Evolutionary conservation across 768 basidiomycete genomes (phyloP), one percentile per base, ranked within the genome.

Genomic region (Candolleomyces aberdarensis): DNA sequence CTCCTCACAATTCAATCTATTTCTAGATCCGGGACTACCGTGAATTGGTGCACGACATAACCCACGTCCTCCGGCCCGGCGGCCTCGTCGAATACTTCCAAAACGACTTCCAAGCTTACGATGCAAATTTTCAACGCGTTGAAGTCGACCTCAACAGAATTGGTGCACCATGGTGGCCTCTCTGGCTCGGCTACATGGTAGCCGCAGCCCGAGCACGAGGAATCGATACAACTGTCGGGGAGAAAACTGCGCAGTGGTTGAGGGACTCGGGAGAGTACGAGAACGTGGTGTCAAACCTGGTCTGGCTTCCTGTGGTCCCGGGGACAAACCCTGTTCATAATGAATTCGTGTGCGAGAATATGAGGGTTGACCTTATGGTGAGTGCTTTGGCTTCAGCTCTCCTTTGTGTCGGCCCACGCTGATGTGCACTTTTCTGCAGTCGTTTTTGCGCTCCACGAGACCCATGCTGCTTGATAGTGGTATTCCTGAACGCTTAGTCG

Each of bases 11-110:
- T 22, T 48, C 11, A 17, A 39, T 31, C 49, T 3, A 3, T 7
- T 19, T 55, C 41, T 68, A 91, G 90, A 86, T 93, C 62, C 84
- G 80, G 65, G 85, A 92, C 69, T 93, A 86, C 63, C 73, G 75
- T 3, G 74, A 69, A 17, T 73, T 92, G 62, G 80, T 92, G 56
- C 78, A 90, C 70, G 86, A 91, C 56, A 86, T 90, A 50, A 76
- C 79, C 40, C 82, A 80, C 57, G 82, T 87, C 51, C 78, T 93
- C 47, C 83, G 88, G 49, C 89, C 89, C 1, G 84, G 85, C 26
- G 91, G 91, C 32, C 76, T 92, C 32, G 69, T 90, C 60, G 78
- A 87, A 55, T 62, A 91, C 15, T 74, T 82, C 57, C 91, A 93
- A 74, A 89, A 84, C 66, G 88, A 89, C 56, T 92, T 89, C 67